Evolutionary conservation across 139 green algal genomes (phyloP), one percentile per base, ranked within the genome.

Genomic region (Edaphochlamys debaryana): DNA sequence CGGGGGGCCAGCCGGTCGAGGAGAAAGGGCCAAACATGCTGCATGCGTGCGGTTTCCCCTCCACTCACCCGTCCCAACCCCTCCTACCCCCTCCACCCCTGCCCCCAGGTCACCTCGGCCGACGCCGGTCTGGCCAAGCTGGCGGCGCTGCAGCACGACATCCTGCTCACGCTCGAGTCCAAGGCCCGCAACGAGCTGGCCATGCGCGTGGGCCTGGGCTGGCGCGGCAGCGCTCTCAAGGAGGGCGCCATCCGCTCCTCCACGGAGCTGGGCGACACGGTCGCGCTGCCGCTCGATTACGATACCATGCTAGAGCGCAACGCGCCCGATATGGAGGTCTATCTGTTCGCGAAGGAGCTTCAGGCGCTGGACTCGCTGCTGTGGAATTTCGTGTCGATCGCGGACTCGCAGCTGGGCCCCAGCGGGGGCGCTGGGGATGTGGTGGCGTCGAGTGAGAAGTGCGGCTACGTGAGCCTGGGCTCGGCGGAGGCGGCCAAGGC

Each of bases 141-240:
- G 30, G 75, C 85, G 69, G 62, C 85, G 13, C 50, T 90, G 69
- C 80, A 85, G 62, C 76, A 90, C 63, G 86, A 90, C 62, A 73
- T 90, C 50, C 76, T 90, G 37, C 67, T 90, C 22, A 72, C 48
- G 17, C 80, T 90, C 41, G 86, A 90, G 40, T 22, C 63, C 27
- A 85, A 85, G 68, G 27, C 63, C 8, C 75, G 79, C 38, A 87
- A 79, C 62, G 80, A 87, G n/a, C 30, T 75, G 32, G 68, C 78
- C 19, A 37, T 90, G 67, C 70, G 83, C 60, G 23, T 86, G 25
- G 79, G 85, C 30, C 62, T 88, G 64, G 82, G 86, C 64, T 90
- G 86, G 86, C 23, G 27, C 1, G 17, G 30, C 29, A 34, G 52
- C 23, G 52, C 82, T 22, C 48, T 73, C 27, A n/a, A 41, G 8